A percentile compares a stretch with the other conserved stretches of the same genome.
These are phyloP conservation scores for Parasarocladium wereldwijsianum DNA, from an alignment of 2,329 filamentous ascomycete genomes.

Conservation along the genomic window DNA sequence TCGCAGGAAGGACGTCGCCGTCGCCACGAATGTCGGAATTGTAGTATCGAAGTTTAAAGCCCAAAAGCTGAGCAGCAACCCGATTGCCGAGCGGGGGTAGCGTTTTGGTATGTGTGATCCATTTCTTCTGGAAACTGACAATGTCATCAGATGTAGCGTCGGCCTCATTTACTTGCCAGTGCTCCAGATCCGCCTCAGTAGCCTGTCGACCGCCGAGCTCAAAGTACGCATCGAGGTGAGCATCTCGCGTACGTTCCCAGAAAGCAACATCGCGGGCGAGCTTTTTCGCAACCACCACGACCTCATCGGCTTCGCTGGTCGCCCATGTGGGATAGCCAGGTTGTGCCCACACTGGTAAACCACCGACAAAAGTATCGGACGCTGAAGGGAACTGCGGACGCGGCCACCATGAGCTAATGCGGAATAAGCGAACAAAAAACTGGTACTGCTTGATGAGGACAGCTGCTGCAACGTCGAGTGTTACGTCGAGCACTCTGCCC, in stretches of 20 bases:
- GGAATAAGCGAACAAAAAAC: conserved; percentile 87
- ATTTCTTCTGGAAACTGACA: conserved; percentile 46
- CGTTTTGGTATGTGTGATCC: conserved; percentile 70
- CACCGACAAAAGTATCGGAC: conserved; percentile 35
- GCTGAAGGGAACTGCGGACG: conserved; percentile 35
- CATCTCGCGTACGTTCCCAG: conserved; percentile 63
- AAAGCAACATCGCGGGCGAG: conserved; percentile 58
- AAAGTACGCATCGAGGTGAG: conserved; percentile 75
- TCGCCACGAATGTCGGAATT: conserved; percentile 63
- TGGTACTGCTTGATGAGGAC: conserved; percentile 83
- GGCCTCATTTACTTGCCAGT: conserved; percentile 14
- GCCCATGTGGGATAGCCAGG: conserved; percentile 52
- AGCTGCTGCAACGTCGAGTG: conserved; percentile 86
- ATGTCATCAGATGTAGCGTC: conserved; percentile 28
- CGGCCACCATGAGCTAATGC: conserved; percentile 95
- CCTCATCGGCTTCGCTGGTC: conserved; percentile 54
- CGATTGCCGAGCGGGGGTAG: conserved; percentile 75
- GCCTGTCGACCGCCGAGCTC: conserved; percentile 66
- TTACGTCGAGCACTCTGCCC: conserved; percentile 84
- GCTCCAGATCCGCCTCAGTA: conserved; percentile 39
- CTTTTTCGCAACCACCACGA: conserved; percentile 38
- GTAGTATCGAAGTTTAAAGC: conserved; percentile 95
- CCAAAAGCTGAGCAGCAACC: conserved; percentile 84
- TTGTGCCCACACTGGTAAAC: conserved; percentile 75
- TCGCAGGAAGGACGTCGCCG: conserved; percentile 70